Base-by-base conservation (phyloP, 1,284 basidiomycete genomes). In the Boletus hoseneyae region DNA sequence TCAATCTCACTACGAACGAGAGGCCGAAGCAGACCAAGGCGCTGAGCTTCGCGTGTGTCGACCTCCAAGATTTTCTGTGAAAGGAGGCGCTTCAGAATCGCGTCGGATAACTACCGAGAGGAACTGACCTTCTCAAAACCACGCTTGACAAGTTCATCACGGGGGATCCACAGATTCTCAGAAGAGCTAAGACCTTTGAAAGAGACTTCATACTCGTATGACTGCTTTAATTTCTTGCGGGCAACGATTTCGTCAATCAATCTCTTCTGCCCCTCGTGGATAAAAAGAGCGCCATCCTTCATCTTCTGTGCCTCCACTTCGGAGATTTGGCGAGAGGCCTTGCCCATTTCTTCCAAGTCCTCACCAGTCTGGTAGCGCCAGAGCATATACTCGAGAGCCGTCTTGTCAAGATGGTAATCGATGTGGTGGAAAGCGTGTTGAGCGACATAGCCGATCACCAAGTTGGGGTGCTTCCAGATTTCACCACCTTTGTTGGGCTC, bases 401-500 rank as follows among this genome's bases (percentile, higher is more conserved):
- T 97, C 81, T 94, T 95, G 83, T 97, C 94, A 69, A 97, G 90
- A 71, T 97, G 94, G 73, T 93, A 77, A 73, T 97, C 94, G 66
- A 97, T 97, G 74, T 97, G 95, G 81, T 97, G 93, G 92, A 96
- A 97, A 58, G 94, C 95, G 76, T 97, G 94, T 75, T 97, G 94
- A 48, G 94, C 94, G 61, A 97, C 94, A 77, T 97, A 97, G 70
- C 94, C 94, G 59, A 97, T 95, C 77, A 97, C 94, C 80, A 97
- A 82, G 82, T 97, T 97, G 56, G 95, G 95, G 79, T 97, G 94
- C 80, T 95, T 97, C 95, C 95, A 97, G 73, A 91, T 88, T 75
- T 95, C 92, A 79, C 94, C 94, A 59, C 90, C 90, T 73, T 86
- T 87, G 85, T 97, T 97, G 60, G 93, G 83, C 74, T 97, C 93